A percentile compares a stretch with the other conserved stretches of the same genome.
Conservation (phyloP, 306 rosid genomes). For the Vachellia collinsii region DNA sequence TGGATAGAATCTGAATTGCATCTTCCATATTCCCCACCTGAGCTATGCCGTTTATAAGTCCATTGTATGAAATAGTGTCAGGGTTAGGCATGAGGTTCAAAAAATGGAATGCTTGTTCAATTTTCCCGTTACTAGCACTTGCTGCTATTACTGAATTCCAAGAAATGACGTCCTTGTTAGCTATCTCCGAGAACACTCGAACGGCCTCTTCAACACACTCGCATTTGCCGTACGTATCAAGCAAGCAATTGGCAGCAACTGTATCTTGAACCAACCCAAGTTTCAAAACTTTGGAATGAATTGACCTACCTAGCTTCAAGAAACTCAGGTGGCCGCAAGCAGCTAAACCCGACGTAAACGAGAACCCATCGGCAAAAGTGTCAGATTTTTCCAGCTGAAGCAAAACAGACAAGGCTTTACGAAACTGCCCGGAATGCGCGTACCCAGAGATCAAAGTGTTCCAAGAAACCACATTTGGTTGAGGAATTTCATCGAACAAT, state of each 20-base stretch:
- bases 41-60: slow-evolving; percentile 66
- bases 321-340: slow-evolving; percentile 58
- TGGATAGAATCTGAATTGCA: slow-evolving; percentile 51
- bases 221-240: slow-evolving; percentile 83
- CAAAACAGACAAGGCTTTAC: slow-evolving; percentile 50
- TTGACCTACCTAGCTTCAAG: slow-evolving; percentile 52
- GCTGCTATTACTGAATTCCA: slow-evolving; percentile 81
- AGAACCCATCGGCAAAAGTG: slow-evolving; percentile 50
- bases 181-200: slow-evolving; percentile 39
- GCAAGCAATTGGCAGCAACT: slow-evolving; percentile 69
- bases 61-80: slow-evolving; percentile 66
- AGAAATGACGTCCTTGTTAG: slow-evolving; percentile 56
- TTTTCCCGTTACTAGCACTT: slow-evolving; percentile 51
- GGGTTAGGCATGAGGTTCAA: slow-evolving; percentile 61
- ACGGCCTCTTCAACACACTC: slow-evolving; percentile 50
- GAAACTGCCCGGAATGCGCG: slow-evolving; percentile 50
- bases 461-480: slow-evolving; percentile 61
- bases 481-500: slow-evolving; percentile 62
- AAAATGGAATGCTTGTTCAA: slow-evolving; percentile 51
- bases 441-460: slow-evolving; percentile 71
- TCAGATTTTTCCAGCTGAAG: slow-evolving; percentile 47
- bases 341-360: slow-evolving; percentile 58
- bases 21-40: slow-evolving; percentile 59
- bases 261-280: slow-evolving; percentile 45
- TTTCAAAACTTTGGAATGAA: slow-evolving; percentile 61